phyloP scores from a whole-genome alignment of 148 eudicot species.

The Dianthus caryophyllus region DNA sequence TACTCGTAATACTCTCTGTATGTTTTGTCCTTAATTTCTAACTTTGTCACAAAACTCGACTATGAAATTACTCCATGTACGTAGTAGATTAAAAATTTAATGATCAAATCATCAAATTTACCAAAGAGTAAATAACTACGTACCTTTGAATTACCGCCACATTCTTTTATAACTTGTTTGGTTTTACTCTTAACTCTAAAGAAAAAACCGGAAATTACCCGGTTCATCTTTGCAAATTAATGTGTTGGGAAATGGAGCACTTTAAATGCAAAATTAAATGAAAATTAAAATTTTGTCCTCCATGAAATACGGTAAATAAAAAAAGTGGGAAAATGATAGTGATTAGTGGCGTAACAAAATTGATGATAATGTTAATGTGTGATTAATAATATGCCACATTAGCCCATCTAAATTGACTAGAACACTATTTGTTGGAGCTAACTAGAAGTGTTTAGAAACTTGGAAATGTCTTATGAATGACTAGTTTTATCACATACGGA shows the following conservation, averaged over 20 bases:
- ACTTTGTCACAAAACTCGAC: too few species aligned
- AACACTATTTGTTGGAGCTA: not conserved
- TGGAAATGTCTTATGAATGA: not conserved
- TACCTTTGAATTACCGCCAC: conserved; percentile 15
- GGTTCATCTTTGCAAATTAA: not conserved
- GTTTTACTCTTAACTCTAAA: not conserved
- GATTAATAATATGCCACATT: not conserved
- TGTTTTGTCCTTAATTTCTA: too few species aligned
- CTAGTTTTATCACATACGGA: too few species aligned
- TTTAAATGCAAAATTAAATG: not conserved
- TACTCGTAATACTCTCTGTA: too few species aligned
- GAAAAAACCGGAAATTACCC: not conserved
- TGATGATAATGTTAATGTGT: not conserved
- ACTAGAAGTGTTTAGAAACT: conserved; percentile 8
- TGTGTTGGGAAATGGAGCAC: not conserved
- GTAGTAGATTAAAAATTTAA: too few species aligned
- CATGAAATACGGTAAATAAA: not conserved
- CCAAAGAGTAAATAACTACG: too few species aligned
- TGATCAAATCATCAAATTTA: too few species aligned
- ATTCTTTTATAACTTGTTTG: not conserved
- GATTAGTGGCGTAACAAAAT: not conserved
- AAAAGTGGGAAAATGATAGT: not conserved
- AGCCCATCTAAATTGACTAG: not conserved
- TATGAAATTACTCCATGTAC: too few species aligned
- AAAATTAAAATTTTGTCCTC: not conserved